Evolutionary conservation across 2,329 filamentous ascomycete genomes (phyloP), one percentile per base, ranked within the genome.

Genomic region (Trichoderma sp.): DNA sequence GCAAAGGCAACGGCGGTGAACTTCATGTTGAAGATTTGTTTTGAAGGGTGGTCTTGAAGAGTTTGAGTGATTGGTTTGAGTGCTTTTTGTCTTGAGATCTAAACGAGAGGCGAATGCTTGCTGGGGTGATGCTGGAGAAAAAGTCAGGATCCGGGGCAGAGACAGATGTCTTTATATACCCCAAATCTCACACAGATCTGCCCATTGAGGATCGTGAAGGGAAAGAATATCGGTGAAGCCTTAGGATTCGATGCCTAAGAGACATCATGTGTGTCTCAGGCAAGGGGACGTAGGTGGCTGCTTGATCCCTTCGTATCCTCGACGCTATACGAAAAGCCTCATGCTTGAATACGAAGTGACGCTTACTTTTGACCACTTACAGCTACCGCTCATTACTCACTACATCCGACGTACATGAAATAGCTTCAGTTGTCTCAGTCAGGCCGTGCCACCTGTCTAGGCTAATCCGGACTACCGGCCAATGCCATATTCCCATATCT

Each of bases 11-110:
- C 41, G 76, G 78, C 67, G 75, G 79, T 71, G 80, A 82, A 79
- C 81, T 83, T 81, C 82, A 83, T 83, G 66, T 72, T 82, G 79
- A 75, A 59, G 74, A 66, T 76, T 74, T 71, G n/a, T 67, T 56
- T 67, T 56, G 50, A 33, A 69, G 33, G 53, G 11, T 14, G 33
- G 21, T 27, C 16, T 56, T 65, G 45, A 53, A 53, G 45, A 60
- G 21, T 63, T 29, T 35, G 59, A 38, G 60, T 24, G n/a, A 64
- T 21, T 50, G 75, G n/a, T 35, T 74, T 74, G 77, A 53, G 24
- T 50, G 60, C 31, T 77, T 63, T 45, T 74, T 76, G 60, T 76
- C 67, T 75, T 75, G 41, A 76, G 64, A 53, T 63, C 21, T 63
- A 31, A 65, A 64, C 50, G 41, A 65, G 41, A 69, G 35, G 33